phyloP scores from a whole-genome alignment of 768 basidiomycete genomes.

The Trametes maxima region DNA sequence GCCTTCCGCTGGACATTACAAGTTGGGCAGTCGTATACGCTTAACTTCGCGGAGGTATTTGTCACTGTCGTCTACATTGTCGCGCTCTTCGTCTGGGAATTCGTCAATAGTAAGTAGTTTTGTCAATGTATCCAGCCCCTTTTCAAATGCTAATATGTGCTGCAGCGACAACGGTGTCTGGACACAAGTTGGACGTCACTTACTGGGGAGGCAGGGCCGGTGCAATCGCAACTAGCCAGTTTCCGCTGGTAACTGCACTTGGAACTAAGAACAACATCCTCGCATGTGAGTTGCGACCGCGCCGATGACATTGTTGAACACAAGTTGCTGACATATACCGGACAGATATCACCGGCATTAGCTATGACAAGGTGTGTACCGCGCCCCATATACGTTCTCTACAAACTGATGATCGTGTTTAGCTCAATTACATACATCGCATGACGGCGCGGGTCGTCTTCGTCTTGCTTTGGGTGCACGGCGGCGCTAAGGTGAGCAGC shows the following conservation, averaged over 20 bases:
- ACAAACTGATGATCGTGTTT: background rate
- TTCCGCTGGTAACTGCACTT: constrained; percentile 58
- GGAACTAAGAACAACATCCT: constrained; percentile 65
- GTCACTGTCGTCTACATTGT: constrained; percentile 39
- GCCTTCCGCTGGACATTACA: constrained; percentile 36
- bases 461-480: constrained; percentile 53
- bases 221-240: constrained; percentile 48
- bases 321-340: background rate
- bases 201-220: constrained; percentile 42
- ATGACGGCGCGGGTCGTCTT: constrained; percentile 50
- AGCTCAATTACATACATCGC: constrained; percentile 50
- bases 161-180: constrained; percentile 30
- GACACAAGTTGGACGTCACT: constrained; percentile 23
- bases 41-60: constrained; percentile 42
- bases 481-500: constrained; percentile 40
- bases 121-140: background rate
- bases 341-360: constrained; percentile 54
- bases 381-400: constrained; percentile 10
- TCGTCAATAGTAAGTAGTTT: constrained; percentile 27
- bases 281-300: constrained; percentile 34
- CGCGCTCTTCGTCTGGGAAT: constrained; percentile 33
- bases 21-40: constrained; percentile 34
- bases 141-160: background rate
- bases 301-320: background rate
- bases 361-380: constrained; percentile 46